Evolutionary conservation across 495 filamentous ascomycete genomes (phyloP).

Genomic region (Penicillium daleae): DNA sequence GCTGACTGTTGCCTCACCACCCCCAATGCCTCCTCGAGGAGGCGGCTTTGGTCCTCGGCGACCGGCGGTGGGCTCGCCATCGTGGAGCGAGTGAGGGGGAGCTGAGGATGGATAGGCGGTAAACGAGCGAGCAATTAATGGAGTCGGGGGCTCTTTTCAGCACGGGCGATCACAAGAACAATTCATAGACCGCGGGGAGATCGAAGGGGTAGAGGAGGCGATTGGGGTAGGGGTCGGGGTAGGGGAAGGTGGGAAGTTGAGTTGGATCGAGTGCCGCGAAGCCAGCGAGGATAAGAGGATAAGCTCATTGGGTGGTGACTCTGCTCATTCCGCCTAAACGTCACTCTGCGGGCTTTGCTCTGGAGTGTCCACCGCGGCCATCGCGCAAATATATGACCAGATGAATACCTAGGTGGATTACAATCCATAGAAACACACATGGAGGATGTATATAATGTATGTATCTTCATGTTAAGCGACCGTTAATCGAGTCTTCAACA

Average conservation of each 20-base stretch:
- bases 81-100: conserved; percentile 30
- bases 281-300: conserved; percentile 15
- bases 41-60: conserved; percentile 87
- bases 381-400: conserved; percentile 6
- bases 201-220: conserved; percentile 1
- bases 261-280: conserved; percentile 13
- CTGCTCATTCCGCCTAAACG: conserved; percentile 26
- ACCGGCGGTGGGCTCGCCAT: conserved; percentile 67
- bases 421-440: too few relatives aligned
- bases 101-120: conserved; percentile 35
- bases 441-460: too few relatives aligned
- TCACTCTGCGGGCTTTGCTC: too few relatives aligned
- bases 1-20: conserved; percentile 95
- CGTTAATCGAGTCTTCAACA: neutral
- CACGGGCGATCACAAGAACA: conserved; percentile 10
- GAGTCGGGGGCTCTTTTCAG: conserved; percentile 3
- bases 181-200: conserved; percentile 15
- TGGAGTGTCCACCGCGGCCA: conserved; percentile 1
- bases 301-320: conserved; percentile 21
- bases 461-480: too few relatives aligned
- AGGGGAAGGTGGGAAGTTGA: conserved; percentile 11
- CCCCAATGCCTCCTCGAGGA: conserved; percentile 94
- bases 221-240: neutral
- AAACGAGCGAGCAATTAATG: conserved; percentile 30
- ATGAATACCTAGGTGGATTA: too few relatives aligned